Evolutionary conservation across 345 rosid species (phyloP).

Genomic region (Combretum micranthum): DNA sequence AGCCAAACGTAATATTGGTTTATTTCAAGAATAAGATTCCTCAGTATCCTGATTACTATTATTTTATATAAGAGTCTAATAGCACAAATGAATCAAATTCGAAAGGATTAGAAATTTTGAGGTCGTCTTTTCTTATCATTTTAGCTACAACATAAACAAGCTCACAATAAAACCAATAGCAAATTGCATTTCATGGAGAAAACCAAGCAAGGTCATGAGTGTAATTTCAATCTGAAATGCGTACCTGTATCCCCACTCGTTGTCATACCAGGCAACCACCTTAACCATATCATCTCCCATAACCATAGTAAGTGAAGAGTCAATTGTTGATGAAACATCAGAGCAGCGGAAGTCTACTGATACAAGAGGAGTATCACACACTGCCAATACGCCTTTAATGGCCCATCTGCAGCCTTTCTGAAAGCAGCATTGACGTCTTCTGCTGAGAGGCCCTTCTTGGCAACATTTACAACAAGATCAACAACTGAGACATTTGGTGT

Average conservation of each 20-base stretch:
- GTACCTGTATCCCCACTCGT: constrained; percentile 97
- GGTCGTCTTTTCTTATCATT: no score
- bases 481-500: constrained; percentile 95
- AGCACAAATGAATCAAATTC: no score
- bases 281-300: constrained; percentile 99
- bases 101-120: no score
- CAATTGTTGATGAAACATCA: constrained; percentile 88
- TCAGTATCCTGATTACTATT: no score
- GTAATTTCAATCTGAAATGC: no score
- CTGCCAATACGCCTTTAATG: constrained; percentile 79
- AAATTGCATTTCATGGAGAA: no score
- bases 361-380: constrained; percentile 83
- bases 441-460: constrained; percentile 70
- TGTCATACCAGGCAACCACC: constrained; percentile 99
- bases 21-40: no score
- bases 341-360: constrained; percentile 89
- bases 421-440: constrained; percentile 95
- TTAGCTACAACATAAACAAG: no score
- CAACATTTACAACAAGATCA: constrained; percentile 83
- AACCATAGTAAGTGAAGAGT: constrained; percentile 91
- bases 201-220: no score
- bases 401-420: constrained; percentile 86
- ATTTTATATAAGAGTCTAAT: no score
- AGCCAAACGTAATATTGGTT: no score
- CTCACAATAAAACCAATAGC: no score